Base-by-base conservation (phyloP, 2,329 filamentous ascomycete species). In the Apiospora kogelbergensis region DNA sequence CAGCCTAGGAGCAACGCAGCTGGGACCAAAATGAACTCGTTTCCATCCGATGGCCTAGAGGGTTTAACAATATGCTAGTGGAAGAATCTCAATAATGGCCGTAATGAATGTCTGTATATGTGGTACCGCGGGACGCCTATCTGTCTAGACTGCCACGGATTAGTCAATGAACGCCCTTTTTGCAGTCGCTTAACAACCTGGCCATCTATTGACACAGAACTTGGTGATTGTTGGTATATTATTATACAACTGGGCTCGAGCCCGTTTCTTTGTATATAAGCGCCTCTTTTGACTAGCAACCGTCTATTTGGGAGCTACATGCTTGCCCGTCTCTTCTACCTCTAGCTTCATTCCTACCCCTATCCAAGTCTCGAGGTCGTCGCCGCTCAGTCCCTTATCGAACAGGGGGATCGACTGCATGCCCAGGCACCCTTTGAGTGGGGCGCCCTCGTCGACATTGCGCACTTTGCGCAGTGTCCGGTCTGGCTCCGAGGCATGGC, bases 331-430 rank as follows among this genome's bases (percentile, higher is more conserved):
- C 74, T 85, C 77, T 57, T 85, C 73, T 6, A 89, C 84, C 1
- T 83, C 80, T 44, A 90, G 77, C 7, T 81, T 78, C 84, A 90
- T 89, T 69, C 88, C 88, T 11, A 88, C 86, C 70, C 86, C 84
- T 40, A 90, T 72, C 72, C 80, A 83, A 15, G 81, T 81, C 72
- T 85, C 70, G 40, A 72, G 70, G 17, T 71, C 70, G 33, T 78
- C 75, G 11, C 77, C 76, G 26, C 73, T 71, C n/a, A 75, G 67
- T 13, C 70, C 73, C 2, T 73, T 67, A 10, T 83, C 77, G 71
- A 85, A 87, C 40, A 87, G 72, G 6, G 90, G 90, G 46, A 87
- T 89, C 70, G 92, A 79, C 77, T 91, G 89, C 88, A 93, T 90
- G 6, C 90, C 90, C 33, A 92, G 75, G 72, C 89, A 90, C 0